Percentiles rank a stretch among this genome's conserved stretches.
These are phyloP conservation scores for Stylosanthes scabra DNA, from an alignment of 331 rosid genomes.

Conservation along the genomic window DNA sequence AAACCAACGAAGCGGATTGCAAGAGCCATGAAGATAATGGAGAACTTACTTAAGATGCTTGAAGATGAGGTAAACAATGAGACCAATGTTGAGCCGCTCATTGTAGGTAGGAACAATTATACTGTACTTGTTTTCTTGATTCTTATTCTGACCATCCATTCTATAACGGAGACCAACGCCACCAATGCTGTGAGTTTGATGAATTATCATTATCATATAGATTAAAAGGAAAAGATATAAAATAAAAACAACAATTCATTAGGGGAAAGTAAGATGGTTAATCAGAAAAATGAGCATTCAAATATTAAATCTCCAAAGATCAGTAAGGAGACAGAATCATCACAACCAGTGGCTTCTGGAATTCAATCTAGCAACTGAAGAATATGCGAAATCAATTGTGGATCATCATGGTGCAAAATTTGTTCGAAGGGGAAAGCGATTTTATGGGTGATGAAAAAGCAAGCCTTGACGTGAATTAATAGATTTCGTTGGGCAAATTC, in stretches of 20 bases:
- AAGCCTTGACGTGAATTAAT: neutral
- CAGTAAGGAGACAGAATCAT: neutral
- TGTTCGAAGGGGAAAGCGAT: neutral
- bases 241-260: too few species aligned
- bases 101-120: slow-evolving; percentile 90
- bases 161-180: slow-evolving; percentile 12
- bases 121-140: slow-evolving; percentile 70
- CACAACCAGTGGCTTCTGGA: neutral
- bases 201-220: slow-evolving; percentile 12
- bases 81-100: slow-evolving; percentile 91
- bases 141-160: slow-evolving; percentile 48
- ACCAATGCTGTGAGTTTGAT: slow-evolving; percentile 2
- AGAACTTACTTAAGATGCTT: slow-evolving; percentile 73
- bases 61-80: slow-evolving; percentile 86
- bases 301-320: neutral
- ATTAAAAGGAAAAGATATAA: neutral
- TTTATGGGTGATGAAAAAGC: neutral
- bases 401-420: neutral
- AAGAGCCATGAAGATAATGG: slow-evolving; percentile 12
- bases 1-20: neutral
- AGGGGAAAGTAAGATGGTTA: too few species aligned
- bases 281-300: neutral
- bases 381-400: slow-evolving; percentile 10
- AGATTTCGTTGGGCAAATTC: neutral
- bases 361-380: neutral